A percentile compares a stretch with the other conserved stretches of the same genome.
These are phyloP conservation scores for Pseudopithomyces chartarum DNA, from an alignment of 2,329 filamentous ascomycete species.

Conservation along the genomic window DNA sequence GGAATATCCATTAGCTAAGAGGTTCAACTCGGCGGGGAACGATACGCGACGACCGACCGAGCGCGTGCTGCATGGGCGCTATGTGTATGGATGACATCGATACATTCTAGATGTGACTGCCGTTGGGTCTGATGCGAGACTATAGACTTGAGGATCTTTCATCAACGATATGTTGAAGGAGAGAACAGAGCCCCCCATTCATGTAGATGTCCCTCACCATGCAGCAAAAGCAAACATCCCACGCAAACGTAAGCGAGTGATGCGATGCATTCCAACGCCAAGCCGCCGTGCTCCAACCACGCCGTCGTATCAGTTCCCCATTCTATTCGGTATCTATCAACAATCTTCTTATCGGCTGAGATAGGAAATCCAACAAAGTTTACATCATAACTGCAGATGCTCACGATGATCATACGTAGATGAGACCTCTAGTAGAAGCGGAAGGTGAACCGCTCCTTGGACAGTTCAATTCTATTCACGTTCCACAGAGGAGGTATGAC, in stretches of 20 bases:
- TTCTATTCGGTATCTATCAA: background rate
- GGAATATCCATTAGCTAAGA: slow-evolving; percentile 28
- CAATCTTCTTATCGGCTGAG: background rate
- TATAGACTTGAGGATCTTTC: background rate
- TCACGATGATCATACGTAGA: background rate
- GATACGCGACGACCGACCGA: slow-evolving; percentile 12
- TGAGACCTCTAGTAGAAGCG: too few species aligned
- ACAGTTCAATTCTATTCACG: background rate
- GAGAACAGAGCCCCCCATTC: background rate
- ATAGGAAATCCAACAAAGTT: background rate
- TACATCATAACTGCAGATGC: background rate
- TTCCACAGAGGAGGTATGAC: background rate
- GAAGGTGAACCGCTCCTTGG: background rate
- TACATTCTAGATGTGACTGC: background rate
- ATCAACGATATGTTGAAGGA: background rate
- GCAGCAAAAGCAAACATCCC: slow-evolving; percentile 17
- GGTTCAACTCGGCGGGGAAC: slow-evolving; percentile 10
- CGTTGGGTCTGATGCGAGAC: slow-evolving; percentile 2
- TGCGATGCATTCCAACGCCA: slow-evolving; percentile 4
- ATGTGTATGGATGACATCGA: background rate
- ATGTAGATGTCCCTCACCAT: background rate
- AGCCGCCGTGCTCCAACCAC: background rate
- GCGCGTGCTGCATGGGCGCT: background rate
- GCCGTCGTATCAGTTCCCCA: background rate
- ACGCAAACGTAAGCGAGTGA: slow-evolving; percentile 12